These are phyloP conservation scores for Brassica balearica DNA, from an alignment of 441 rosid genomes.

Conservation along the genomic window DNA sequence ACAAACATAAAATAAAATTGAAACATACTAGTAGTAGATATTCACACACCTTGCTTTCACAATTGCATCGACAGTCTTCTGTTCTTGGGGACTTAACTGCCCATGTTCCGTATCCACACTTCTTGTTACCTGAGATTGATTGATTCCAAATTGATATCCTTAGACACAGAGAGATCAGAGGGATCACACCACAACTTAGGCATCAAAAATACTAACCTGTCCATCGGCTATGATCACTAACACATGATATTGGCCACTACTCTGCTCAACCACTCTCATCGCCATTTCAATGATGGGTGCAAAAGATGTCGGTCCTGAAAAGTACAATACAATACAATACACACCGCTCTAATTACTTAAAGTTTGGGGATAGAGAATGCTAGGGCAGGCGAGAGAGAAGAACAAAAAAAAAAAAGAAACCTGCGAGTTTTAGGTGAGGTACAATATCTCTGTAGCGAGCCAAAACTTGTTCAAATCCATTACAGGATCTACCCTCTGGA, in stretches of 20 bases:
- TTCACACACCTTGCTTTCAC: conserved; percentile 66
- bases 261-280: conserved; percentile 74
- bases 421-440: conserved; percentile 78
- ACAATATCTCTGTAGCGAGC: conserved; percentile 65
- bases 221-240: conserved; percentile 83
- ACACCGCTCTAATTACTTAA: background rate
- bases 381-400: background rate
- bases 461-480: conserved; percentile 79
- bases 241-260: conserved; percentile 81
- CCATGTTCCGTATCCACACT: conserved; percentile 65
- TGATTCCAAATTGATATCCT: background rate
- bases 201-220: conserved; percentile 45
- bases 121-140: conserved; percentile 63
- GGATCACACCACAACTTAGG: conserved; percentile 7
- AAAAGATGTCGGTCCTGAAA: conserved; percentile 81
- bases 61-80: conserved; percentile 76
- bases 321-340: conserved; percentile 11
- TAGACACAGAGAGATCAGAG: conserved; percentile 8
- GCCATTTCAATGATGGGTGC: conserved; percentile 87
- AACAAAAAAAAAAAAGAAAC: conserved; percentile 40
- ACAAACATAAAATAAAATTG: background rate
- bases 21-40: conserved; percentile 16
- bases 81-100: conserved; percentile 77
- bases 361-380: conserved; percentile 12
- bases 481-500: conserved; percentile 59